Evolutionary conservation across 2,329 filamentous ascomycete genomes (phyloP).

Genomic region (Pseudonectria foliicola): DNA sequence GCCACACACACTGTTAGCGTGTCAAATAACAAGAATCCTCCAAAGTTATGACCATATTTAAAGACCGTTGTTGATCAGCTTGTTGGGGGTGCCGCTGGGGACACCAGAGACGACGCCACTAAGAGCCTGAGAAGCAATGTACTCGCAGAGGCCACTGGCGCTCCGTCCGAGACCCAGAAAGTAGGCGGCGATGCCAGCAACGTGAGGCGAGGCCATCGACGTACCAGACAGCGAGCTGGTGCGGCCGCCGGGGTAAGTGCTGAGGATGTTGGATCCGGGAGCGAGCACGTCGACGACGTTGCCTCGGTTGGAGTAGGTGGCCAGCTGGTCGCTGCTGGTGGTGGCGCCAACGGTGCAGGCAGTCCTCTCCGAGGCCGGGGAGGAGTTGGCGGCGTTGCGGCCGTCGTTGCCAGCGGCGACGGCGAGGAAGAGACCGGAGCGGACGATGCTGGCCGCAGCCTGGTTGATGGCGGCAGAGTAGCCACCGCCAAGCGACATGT

Average conservation of each 20-base stretch:
- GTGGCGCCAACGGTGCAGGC: conserved; percentile 46
- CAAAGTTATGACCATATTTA: no score
- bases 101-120: no score
- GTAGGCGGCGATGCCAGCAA: conserved; percentile 35
- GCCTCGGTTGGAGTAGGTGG: conserved; percentile 46
- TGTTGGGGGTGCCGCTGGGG: no score
- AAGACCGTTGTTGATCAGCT: no score
- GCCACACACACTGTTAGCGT: no score
- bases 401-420: conserved; percentile 49
- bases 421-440: conserved; percentile 41
- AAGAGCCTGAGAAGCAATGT: conserved; percentile 28
- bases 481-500: conserved; percentile 48
- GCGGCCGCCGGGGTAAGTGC: conserved; percentile 35
- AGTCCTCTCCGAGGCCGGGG: conserved; percentile 36
- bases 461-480: conserved; percentile 39
- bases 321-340: conserved; percentile 26
- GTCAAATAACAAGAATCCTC: no score
- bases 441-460: conserved; percentile 37
- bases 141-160: conserved; percentile 39
- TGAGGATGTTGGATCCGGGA: conserved; percentile 38
- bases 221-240: conserved; percentile 35
- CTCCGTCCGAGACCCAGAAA: conserved; percentile 35
- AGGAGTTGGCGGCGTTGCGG: conserved; percentile 35
- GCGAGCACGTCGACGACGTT: conserved; percentile 40
- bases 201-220: conserved; percentile 34